Evolutionary conservation across 1,284 basidiomycete species (phyloP), one percentile per base, ranked within the genome.

Genomic region (Ceratobasidium sp.): DNA sequence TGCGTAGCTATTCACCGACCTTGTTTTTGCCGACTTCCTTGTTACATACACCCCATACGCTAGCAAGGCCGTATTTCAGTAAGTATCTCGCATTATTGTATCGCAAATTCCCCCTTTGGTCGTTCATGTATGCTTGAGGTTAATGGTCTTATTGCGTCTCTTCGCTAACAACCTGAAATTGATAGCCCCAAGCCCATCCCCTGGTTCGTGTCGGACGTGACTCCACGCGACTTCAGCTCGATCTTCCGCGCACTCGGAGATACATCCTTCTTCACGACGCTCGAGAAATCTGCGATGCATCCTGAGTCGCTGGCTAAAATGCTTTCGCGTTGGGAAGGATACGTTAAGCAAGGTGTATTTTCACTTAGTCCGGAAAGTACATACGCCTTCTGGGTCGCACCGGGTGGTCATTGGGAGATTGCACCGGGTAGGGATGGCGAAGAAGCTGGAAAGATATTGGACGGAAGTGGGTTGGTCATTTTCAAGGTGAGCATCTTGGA

Each of bases 21-120:
- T 99, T 41, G 90, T 98, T 24, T 91, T 99, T 77, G 97, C 97
- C 47, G 97, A 99, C 81, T 99, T 98, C 81, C 84, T 98, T 41
- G 88, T 98, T 22, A 94, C 94, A 0, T 90, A 91, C 79, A 97
- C 96, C 0, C 93, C 95, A 0, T 92, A 92, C 80, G 89, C 94
- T 62, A 87, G 87, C 8, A 88, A 89, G 79, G 92, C 96, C 19
- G 89, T 95, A 67, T 97, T 98, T 84, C 96, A 98, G 95, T 96
- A 78, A 75, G 93, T 85, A 41, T 41, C 4, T 41, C 36, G 11
- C 36, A 5, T 41, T 41, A 24, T 36, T 64, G 44, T 67, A 24
- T 22, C 27, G 7, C 1, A 56, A 15, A 69, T 19, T 24, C 36
- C 45, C 27, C 24, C 9, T 41, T 7, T 62, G 33, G 44, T 36